Evolutionary conservation across 2,329 filamentous ascomycete genomes (phyloP), one percentile per base, ranked within the genome.

Genomic region (Talaromyces sp.): DNA sequence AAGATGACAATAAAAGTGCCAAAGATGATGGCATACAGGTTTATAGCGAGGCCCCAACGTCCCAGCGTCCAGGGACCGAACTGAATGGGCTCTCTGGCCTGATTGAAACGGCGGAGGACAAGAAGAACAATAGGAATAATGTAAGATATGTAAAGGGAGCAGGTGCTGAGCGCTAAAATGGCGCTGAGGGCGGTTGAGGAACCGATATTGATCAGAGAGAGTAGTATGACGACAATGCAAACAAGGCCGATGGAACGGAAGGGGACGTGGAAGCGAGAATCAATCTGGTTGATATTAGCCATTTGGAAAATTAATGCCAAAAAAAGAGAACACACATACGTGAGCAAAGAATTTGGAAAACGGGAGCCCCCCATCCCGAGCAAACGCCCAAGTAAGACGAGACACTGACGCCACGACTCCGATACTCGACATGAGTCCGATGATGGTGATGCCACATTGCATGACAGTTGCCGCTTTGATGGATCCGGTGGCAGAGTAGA

Each of bases 381-480:
- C 77, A 71, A 81, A 82, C 0, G 78, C 77, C 80, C 80, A 82
- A 0, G 78, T 77, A 1, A 82, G 66, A 3, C 80, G 76, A 0
- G 79, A 80, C 0, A 78, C 78, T 0, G 80, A 81, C 0, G 81
- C 79, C 2, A 81, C 71, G 38, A 73, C 72, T 32, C 74, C 76
- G 55, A 79, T 75, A 38, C 74, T 74, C 0, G 75, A 73, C 43
- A 78, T 70, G 55, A 76, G 72, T 17, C 73, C 69, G 38, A 79
- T 65, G 0, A 78, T 63, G 0, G 75, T 68, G 14, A 81, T 66
- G 0, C 77, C 68, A 0, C 70, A 68, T 7, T 77, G 67, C 67
- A 81, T 72, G 13, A 73, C 71, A 2, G 74, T 81, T 0, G 79
- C 73, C 2, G 74, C 77, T 35, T 62, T 66, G 2, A 72, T 71